Evolutionary conservation across 371 early-diverging fungal species (phyloP), one percentile per base, ranked within the genome.

Genomic region (Zopfochytrium polystomum): DNA sequence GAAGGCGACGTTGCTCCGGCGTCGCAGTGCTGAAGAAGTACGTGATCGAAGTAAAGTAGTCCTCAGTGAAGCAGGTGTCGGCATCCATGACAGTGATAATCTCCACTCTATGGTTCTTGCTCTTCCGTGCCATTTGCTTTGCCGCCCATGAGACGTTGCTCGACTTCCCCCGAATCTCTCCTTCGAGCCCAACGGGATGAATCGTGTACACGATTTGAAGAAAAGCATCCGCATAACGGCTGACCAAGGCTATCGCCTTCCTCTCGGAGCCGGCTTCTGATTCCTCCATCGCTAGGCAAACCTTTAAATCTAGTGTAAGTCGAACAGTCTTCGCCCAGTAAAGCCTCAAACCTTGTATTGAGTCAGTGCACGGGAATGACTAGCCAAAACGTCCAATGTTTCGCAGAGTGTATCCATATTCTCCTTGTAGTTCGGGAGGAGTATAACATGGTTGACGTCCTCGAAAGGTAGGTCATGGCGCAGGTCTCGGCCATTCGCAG

Each of bases 251-350:
- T 32, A 70, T 68, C n/a, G 87, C 88, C 69, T 88, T 90, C 38
- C 64, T 65, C 55, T 72, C 77, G 63, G 72, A 63, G 6, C 79
- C 86, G 25, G 48, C 26, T 69, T 90, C 90, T 15, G 81, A 73
- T 23, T 77, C 83, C 67, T 90, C 90, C 90, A 90, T 90, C 18
- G 89, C 90, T 30, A 89, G 84, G 58, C 87, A 85, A 58, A 83
- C 76, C 74, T 74, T n/a, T n/a, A n/a, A n/a, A n/a, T n/a, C n/a
- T n/a, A n/a, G n/a, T n/a, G n/a, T n/a, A n/a, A n/a, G n/a, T n/a
- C n/a, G n/a, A n/a, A n/a, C n/a, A n/a, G n/a, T n/a, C n/a, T n/a
- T n/a, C n/a, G n/a, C n/a, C n/a, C n/a, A n/a, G n/a, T n/a, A n/a
- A n/a, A n/a, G n/a, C n/a, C n/a, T n/a, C n/a, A n/a, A n/a, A 72